Evolutionary conservation across 495 filamentous ascomycete species (phyloP), one percentile per base, ranked within the genome.

Genomic region (Neurospora sp.): DNA sequence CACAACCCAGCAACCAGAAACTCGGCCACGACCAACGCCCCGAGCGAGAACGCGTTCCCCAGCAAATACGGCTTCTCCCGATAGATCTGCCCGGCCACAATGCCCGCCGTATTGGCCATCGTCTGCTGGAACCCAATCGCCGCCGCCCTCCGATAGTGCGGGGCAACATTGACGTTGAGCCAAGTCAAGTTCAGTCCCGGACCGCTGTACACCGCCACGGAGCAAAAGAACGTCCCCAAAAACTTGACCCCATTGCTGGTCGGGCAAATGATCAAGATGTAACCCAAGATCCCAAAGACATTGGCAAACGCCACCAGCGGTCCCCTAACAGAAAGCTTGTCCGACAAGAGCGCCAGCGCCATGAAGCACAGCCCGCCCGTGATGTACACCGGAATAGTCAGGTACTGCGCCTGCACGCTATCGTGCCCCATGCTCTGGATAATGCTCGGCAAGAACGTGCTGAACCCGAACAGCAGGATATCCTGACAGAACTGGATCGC

Each of bases 391-490:
- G 83, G 83, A 44, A 84, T 81, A 20, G 81, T 84, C 5, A 85
- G 76, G 37, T 81, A 80, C 44, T 85, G 78, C n/a, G 75, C 76
- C 72, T 86, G 82, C 22, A 87, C 76, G 14, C 81, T 84, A 69
- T 81, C 74, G 72, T 87, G 88, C 0, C 85, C 87, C 74, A 90
- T 82, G 12, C 81, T 82, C 65, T 81, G 74, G 69, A 90, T 78
- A 61, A 90, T 89, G 1, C 85, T 84, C 2, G 88, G 89, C 31
- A 90, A 72, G 76, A 90, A 90, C 9, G 87, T 89, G 70, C 82
- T 85, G 81, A 89, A 88, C 40, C 88, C 88, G 70, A 89, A 88
- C 8, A 89, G 81, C 31, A 89, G 80, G 7, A 88, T 87, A 71
- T 89, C 72, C 41, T 77, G 75, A 44, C 85, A 77, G 83, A 89